Evolutionary conservation across 768 basidiomycete species (phyloP).

Genomic region (Clitopilus hobsonii): DNA sequence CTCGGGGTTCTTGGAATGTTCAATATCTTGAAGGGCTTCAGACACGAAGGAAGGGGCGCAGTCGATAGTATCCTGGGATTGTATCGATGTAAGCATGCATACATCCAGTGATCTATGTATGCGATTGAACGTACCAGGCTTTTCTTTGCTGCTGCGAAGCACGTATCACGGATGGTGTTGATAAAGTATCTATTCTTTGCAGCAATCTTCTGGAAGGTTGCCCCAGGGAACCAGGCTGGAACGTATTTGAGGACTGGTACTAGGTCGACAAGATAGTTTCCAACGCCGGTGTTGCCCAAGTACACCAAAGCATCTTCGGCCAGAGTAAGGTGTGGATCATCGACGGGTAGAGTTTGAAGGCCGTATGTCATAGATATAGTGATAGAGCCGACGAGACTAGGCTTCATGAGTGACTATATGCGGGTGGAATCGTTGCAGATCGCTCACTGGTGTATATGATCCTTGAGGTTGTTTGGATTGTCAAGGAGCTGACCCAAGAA

Average conservation of each 20-base stretch:
- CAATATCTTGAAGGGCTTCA: not conserved
- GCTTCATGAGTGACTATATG: not conserved
- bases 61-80: not conserved
- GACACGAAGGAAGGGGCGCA: not conserved
- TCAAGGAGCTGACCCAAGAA: not conserved
- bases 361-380: constrained; percentile 18
- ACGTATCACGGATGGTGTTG: constrained; percentile 12
- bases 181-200: constrained; percentile 7
- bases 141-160: constrained; percentile 12
- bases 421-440: not conserved
- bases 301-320: constrained; percentile 11
- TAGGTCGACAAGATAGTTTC: constrained; percentile 12
- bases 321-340: constrained; percentile 18
- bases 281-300: constrained; percentile 8
- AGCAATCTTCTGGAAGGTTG: constrained; percentile 11
- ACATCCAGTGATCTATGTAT: not conserved
- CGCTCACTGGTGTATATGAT: not conserved
- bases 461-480: not conserved
- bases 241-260: constrained; percentile 11
- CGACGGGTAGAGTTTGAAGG: constrained; percentile 11
- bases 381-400: constrained; percentile 16
- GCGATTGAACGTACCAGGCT: constrained; percentile 2
- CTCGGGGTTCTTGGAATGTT: not conserved
- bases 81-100: not conserved
- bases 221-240: constrained; percentile 13